phyloP scores from a whole-genome alignment of 129 eudicot genomes.

The Logfia minima region DNA sequence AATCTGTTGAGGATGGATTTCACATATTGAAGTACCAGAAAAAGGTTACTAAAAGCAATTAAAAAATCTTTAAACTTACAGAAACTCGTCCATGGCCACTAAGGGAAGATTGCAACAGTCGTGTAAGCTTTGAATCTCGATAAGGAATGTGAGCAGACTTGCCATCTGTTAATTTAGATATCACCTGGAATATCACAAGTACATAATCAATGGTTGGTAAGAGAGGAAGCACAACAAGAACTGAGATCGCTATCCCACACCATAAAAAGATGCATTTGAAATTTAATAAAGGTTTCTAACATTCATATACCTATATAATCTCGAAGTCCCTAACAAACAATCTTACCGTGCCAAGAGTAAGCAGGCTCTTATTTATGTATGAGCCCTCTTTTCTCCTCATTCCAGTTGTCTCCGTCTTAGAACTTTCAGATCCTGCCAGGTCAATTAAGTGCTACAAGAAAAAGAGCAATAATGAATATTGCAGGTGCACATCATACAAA shows the following conservation, averaged over 20 bases:
- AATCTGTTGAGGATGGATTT: constrained; percentile 8
- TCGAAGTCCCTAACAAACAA: neutral
- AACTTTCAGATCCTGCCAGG: constrained; percentile 87
- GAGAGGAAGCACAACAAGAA: too few species aligned
- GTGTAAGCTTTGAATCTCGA: constrained; percentile 90
- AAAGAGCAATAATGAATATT: constrained; percentile 21
- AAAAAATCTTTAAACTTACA: constrained; percentile 48
- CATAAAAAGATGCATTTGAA: neutral
- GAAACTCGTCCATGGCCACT: constrained; percentile 93
- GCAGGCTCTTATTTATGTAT: constrained; percentile 85
- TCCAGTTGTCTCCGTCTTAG: constrained; percentile 81
- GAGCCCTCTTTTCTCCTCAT: constrained; percentile 86
- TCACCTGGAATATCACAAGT: constrained; percentile 53
- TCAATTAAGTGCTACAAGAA: constrained; percentile 80
- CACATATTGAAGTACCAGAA: constrained; percentile 14
- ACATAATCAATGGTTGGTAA: neutral
- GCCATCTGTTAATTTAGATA: constrained; percentile 75
- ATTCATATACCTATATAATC: neutral
- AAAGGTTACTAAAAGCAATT: constrained; percentile 10
- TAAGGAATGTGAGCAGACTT: constrained; percentile 84
- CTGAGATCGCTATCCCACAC: too few species aligned
- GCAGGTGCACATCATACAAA: neutral
- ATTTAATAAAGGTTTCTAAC: neutral
- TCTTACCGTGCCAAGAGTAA: constrained; percentile 88
- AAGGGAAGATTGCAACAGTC: constrained; percentile 83